Conservation (phyloP, 768 basidiomycete genomes). For the Tricholoma terreum region DNA sequence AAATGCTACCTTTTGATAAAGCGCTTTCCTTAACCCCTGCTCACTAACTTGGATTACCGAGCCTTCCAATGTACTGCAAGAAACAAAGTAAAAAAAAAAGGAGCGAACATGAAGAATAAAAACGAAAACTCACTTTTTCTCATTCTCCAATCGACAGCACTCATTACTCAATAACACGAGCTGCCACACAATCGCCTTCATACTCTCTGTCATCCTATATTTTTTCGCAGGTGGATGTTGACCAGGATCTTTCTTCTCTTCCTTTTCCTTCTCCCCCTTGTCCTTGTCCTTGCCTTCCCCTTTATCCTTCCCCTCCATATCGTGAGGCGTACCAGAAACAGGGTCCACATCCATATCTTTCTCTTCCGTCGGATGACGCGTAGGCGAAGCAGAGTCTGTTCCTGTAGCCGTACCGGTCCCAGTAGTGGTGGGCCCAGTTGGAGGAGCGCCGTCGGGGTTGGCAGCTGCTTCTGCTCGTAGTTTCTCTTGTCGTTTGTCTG, state of each 20-base stretch:
- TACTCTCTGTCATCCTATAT: constrained; percentile 74
- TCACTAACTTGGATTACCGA: constrained; percentile 72
- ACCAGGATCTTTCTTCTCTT: constrained; percentile 33
- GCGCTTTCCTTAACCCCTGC: constrained; percentile 72
- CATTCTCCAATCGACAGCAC: constrained; percentile 66
- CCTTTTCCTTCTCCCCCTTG: constrained; percentile 23
- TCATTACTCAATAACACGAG: constrained; percentile 81
- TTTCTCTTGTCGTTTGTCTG: constrained; percentile 60
- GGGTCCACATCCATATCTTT: constrained; percentile 42
- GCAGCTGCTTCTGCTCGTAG: too few relatives aligned
- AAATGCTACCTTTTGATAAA: constrained; percentile 70
- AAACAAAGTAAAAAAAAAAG: not conserved
- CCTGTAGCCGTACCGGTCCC: constrained; percentile 9
- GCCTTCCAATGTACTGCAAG: constrained; percentile 53
- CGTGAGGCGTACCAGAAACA: constrained; percentile 3
- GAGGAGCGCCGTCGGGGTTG: constrained; percentile 12
- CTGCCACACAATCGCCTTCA: constrained; percentile 81
- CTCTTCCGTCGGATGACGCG: constrained; percentile 45
- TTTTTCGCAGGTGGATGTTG: constrained; percentile 70
- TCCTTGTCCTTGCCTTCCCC: constrained; percentile 18
- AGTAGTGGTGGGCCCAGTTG: not conserved
- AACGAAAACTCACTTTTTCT: constrained; percentile 54
- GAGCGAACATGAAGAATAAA: constrained; percentile 1
- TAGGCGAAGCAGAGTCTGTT: constrained; percentile 37
- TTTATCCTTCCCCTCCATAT: constrained; percentile 18